Base-by-base conservation (phyloP, 1,284 basidiomycete species). In the Sporisorium reilianum region DNA sequence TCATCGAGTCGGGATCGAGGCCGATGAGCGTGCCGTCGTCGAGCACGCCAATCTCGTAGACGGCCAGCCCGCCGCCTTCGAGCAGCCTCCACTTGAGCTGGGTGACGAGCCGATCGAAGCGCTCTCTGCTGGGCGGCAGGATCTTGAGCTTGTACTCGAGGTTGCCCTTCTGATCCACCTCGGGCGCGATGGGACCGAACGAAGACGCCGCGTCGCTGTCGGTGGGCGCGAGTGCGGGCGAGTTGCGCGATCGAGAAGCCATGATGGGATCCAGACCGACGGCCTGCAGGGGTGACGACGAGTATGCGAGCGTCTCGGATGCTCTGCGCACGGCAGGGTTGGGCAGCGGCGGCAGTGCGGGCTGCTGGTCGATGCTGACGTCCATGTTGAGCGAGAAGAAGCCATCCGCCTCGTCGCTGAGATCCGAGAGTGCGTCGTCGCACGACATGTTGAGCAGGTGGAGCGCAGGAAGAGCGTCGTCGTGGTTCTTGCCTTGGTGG, bases 141-240 rank as follows among this genome's bases (percentile, higher is more conserved):
- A 85, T 79, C 60, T 83, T 81, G 63, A 80, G 77, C 61, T 85
- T 85, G 76, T 85, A 85, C 53, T 85, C 83, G 22, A 84, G 77
- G 54, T 85, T 83, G 41, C 83, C 83, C 23, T 70, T 69, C 55
- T 68, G 75, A 58, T 83, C 82, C 14, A 81, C 70, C 51, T 85
- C 83, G 10, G 83, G 82, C 8, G 66, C 69, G 34, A 84, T 70
- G 9, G 72, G 72, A 18, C 72, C 67, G 25, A 69, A 75, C 10
- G 64, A 49, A 41, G 53, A 54, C 20, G 63, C 44, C 9, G 49
- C 7, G 16, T 52, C 60, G 7, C 11, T 22, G 4, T 32, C 25
- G 10, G 32, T 12, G 11, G 30, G 40, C 16, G 50, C 30, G 49
- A 59, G 41, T 2, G 46, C 48, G 34, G 63, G 63, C 18, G 68